phyloP scores from a whole-genome alignment of 2,329 filamentous ascomycete species.

The Aspergillus viridinutans region DNA sequence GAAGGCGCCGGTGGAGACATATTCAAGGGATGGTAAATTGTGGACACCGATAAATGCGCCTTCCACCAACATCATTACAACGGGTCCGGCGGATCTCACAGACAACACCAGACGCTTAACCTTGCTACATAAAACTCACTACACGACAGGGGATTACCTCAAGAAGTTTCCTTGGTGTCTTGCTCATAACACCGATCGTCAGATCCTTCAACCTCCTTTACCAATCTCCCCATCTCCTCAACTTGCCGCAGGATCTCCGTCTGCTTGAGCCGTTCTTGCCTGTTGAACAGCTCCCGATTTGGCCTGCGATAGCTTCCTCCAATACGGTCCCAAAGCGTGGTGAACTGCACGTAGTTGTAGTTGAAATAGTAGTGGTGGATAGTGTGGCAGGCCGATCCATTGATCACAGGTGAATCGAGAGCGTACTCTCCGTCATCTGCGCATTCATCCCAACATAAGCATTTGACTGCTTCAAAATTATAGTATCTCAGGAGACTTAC shows the following conservation, averaged over 20 bases:
- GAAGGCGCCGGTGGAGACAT: background rate
- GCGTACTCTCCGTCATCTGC: conserved; percentile 84
- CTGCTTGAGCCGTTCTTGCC: background rate
- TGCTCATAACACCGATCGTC: conserved; percentile 9
- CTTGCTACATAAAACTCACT: background rate
- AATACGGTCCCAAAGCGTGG: conserved; percentile 84
- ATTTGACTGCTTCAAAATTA: background rate
- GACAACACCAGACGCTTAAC: background rate
- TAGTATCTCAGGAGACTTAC: conserved; percentile 15
- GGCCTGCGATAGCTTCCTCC: conserved; percentile 58
- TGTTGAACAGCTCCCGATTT: background rate
- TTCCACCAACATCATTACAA: conserved; percentile 1
- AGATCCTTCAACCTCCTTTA: conserved; percentile 10
- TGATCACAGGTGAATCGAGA: conserved; percentile 78
- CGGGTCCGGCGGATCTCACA: background rate
- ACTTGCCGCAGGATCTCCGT: background rate
- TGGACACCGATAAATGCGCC: background rate
- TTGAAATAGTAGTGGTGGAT: conserved; percentile 86
- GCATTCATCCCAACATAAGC: background rate
- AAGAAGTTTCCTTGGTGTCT: conserved; percentile 3
- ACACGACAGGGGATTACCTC: background rate
- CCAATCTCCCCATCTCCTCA: conserved; percentile 9
- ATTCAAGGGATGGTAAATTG: background rate
- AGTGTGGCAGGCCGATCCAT: conserved; percentile 93
- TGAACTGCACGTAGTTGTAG: conserved; percentile 95